phyloP scores from a whole-genome alignment of 495 filamentous ascomycete genomes.

The Hypoxylon crocopeplum region DNA sequence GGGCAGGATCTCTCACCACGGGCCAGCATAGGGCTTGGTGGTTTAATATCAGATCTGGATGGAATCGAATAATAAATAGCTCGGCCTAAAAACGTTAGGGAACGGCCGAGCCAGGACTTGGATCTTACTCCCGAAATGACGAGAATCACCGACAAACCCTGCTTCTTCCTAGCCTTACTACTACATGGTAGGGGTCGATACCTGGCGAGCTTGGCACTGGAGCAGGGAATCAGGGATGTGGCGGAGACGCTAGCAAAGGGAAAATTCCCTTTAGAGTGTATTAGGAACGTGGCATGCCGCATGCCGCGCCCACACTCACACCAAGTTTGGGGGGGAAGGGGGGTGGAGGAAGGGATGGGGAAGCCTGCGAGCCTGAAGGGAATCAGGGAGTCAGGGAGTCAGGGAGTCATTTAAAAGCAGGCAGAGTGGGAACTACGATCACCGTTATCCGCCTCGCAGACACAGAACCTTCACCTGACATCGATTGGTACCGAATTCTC shows the following conservation, averaged over 20 bases:
- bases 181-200: slow-evolving; percentile 21
- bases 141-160: slow-evolving; percentile 45
- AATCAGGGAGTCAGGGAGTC: neutral
- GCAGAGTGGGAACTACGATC: slow-evolving; percentile 28
- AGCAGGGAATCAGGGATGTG: slow-evolving; percentile 23
- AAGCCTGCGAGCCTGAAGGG: slow-evolving; percentile 26
- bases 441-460: slow-evolving; percentile 35
- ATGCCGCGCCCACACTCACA: slow-evolving; percentile 32
- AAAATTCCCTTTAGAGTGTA: slow-evolving; percentile 36
- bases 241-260: slow-evolving; percentile 34
- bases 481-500: slow-evolving; percentile 27
- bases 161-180: slow-evolving; percentile 39
- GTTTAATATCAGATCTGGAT: slow-evolving; percentile 44
- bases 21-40: slow-evolving; percentile 33
- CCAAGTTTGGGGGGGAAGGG: slow-evolving; percentile 21
- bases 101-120: slow-evolving; percentile 32
- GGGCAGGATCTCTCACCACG: slow-evolving; percentile 16
- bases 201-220: slow-evolving; percentile 30
- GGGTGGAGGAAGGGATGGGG: neutral
- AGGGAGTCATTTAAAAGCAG: slow-evolving; percentile 2
- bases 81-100: slow-evolving; percentile 41
- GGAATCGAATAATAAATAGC: slow-evolving; percentile 40
- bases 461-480: slow-evolving; percentile 15
- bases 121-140: slow-evolving; percentile 46
- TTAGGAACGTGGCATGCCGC: slow-evolving; percentile 41